Evolutionary conservation across 768 basidiomycete species (phyloP), one percentile per base, ranked within the genome.

Genomic region (Tylopilus balloui): DNA sequence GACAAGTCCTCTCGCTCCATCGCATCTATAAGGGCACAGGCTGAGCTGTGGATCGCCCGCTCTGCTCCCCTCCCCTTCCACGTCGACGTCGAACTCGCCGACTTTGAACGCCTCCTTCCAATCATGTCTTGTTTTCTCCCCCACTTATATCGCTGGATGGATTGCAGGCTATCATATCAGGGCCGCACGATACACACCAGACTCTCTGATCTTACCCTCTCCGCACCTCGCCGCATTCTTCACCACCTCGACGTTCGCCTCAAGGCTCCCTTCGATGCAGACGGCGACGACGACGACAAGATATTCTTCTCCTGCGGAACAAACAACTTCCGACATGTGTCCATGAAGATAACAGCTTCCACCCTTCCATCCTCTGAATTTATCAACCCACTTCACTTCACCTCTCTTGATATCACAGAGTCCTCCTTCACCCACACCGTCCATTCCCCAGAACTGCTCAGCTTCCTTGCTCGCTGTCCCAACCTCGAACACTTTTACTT

Each of bases 91-190:
- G 65, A 74, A 14, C 65, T 81, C 17, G 48, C 66, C 19, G 70
- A 75, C 47, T 65, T 72, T 23, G 78, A 84, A 49, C 67, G 68
- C 48, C 69, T 86, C 28, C 72, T 88, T 4, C 77, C 85, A 9
- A 72, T 88, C 50, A 69, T 88, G 28, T 81, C 83, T 0, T 83
- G 81, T 5, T 70, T 88, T 29, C 68, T 88, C 0, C 70, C 77
- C 10, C 68, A 75, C 24, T 59, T 86, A 36, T 60, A 69, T 49
- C 78, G 87, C 34, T 88, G 85, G 84, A 69, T 73, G 35, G 69
- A 71, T 2, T 78, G 80, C 55, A 66, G 58, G 3, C 66, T 85
- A 44, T 65, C 69, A 17, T 73, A 73, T 39, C 60, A 73, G 55
- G 58, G 57, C 25, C 53, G 42, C 54, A 46, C 57, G 14, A 31